Evolutionary conservation across 306 rosid genomes (phyloP), one percentile per base, ranked within the genome.

Genomic region (Vicia sativa): DNA sequence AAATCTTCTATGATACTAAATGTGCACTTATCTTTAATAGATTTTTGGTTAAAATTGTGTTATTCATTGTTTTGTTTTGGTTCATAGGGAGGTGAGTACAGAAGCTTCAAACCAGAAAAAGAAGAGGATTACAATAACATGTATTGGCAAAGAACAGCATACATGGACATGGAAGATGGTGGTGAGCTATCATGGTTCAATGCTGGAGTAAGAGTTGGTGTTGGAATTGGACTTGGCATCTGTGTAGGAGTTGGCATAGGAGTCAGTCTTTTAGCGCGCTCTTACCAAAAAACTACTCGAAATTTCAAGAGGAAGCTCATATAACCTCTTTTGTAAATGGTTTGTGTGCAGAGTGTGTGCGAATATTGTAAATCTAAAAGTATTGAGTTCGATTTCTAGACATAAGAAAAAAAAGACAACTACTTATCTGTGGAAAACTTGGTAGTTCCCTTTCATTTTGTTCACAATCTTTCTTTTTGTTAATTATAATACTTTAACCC

Each of bases 141-240:
- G 72, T 76, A 80, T 67, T 78, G 80, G 74, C 62, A 68, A 60
- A 73, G 82, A 42, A 70, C 70, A 62, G 77, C 31, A 60, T 78
- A 82, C 18, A 26, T 76, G 35, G 87, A 78, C 55, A 71, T 74
- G 15, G 93, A 87, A 82, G 80, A 82, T 65, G 89, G 93, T 8
- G 93, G 93, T 8, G 93, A 82, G 58, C 34, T 87, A 66, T 80
- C 93, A 42, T 87, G 86, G 90, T 87, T 85, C 45, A 87, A 82
- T 67, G 81, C 93, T 7, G 90, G 93, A 5, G 93, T 87, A 43
- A 77, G 93, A 77, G 93, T 87, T 72, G 93, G 93, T 62, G 87
- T 86, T 50, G 91, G 91, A 68, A 72, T 86, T 19, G 87, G 91
- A 11, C 87, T 86, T 15, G 86, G 91, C 16, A 57, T 86, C 53